Evolutionary conservation across 1,284 basidiomycete species (phyloP).

Genomic region (Sanghuangporus weigelae): DNA sequence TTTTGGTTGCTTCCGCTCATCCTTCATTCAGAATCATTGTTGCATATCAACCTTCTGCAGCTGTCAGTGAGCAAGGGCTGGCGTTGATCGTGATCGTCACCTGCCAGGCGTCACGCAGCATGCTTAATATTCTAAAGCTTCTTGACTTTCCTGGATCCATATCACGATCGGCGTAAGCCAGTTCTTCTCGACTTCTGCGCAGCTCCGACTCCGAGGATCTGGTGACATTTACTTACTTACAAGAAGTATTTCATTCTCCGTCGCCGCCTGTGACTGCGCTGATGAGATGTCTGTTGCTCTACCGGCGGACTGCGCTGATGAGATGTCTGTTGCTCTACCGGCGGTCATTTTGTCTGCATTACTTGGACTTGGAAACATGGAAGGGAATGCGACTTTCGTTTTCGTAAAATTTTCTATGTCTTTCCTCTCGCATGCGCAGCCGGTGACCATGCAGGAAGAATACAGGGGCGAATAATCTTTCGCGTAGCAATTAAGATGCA

Average conservation of each 20-base stretch:
- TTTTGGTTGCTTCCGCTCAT: background rate
- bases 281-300: background rate
- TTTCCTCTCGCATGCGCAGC: too few species aligned
- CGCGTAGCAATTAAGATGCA: too few species aligned
- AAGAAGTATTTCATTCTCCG: too few species aligned
- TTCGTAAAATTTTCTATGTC: too few species aligned
- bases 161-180: background rate
- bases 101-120: background rate
- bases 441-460: too few species aligned
- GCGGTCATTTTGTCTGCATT: background rate
- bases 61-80: background rate
- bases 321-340: background rate
- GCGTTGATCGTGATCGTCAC: background rate
- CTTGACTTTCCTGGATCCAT: conserved; percentile 2
- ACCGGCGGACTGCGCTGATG: background rate
- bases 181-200: background rate
- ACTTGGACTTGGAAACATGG: too few species aligned
- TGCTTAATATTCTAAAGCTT: conserved; percentile 1
- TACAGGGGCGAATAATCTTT: too few species aligned
- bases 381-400: too few species aligned
- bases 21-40: background rate
- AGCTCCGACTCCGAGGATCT: conserved; percentile 4
- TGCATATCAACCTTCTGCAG: background rate
- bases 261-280: too few species aligned
- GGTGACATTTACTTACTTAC: background rate